These are phyloP conservation scores for Ceratobasidium sp. DNA, from an alignment of 1,284 basidiomycete genomes.

Conservation along the genomic window DNA sequence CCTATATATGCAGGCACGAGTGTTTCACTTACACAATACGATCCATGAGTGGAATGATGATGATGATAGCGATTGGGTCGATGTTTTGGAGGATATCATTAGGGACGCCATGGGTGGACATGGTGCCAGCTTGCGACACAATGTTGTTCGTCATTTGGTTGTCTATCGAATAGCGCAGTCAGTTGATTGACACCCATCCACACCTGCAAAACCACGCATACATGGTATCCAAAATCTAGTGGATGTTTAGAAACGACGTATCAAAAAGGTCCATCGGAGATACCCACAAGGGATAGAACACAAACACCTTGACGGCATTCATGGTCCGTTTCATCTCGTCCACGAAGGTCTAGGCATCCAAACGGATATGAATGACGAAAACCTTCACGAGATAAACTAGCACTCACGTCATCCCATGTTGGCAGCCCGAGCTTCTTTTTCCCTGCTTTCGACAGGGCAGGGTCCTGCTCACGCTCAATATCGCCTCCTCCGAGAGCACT, in stretches of 20 bases:
- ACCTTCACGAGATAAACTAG: not conserved
- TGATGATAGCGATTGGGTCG: slow-evolving; percentile 31
- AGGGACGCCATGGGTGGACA: slow-evolving; percentile 34
- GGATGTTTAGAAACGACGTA: too few relatives aligned
- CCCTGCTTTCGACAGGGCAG: slow-evolving; percentile 45
- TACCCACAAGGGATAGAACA: slow-evolving; percentile 34
- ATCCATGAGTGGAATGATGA: slow-evolving; percentile 41
- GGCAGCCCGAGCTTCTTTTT: slow-evolving; percentile 55
- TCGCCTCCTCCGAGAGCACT: slow-evolving; percentile 7
- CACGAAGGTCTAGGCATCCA: slow-evolving; percentile 51
- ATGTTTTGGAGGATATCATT: slow-evolving; percentile 39
- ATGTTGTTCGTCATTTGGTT: slow-evolving; percentile 43
- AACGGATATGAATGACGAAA: not conserved
- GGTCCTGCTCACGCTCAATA: slow-evolving; percentile 49
- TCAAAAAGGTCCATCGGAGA: too few relatives aligned
- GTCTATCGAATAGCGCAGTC: not conserved
- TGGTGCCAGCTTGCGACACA: slow-evolving; percentile 38
- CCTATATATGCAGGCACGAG: not conserved
- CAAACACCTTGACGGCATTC: slow-evolving; percentile 60
- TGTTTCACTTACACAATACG: slow-evolving; percentile 9
- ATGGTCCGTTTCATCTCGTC: slow-evolving; percentile 59
- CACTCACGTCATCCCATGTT: slow-evolving; percentile 52
- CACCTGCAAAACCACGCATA: slow-evolving; percentile 13
- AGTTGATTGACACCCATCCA: not conserved
- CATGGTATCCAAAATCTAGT: slow-evolving; percentile 39